These are phyloP conservation scores for Lasiodiplodia sp. DNA, from an alignment of 2,329 filamentous ascomycete species.

Conservation along the genomic window DNA sequence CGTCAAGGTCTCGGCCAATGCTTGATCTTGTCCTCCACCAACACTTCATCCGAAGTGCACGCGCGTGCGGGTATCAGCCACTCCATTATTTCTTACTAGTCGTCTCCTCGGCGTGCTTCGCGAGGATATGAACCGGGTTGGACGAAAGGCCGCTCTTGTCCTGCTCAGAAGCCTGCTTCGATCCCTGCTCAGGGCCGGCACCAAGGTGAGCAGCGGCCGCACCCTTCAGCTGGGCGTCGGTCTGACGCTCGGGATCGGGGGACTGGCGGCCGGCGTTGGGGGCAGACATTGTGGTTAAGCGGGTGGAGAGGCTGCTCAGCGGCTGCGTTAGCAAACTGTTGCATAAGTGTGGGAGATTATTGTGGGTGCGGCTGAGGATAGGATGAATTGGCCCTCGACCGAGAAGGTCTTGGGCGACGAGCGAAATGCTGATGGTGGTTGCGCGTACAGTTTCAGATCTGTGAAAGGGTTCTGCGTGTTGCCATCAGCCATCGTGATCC, in stretches of 20 bases:
- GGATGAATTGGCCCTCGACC: neutral
- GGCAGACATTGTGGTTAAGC: conserved; percentile 66
- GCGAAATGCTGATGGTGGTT: neutral
- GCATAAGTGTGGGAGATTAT: neutral
- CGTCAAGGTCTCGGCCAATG: neutral
- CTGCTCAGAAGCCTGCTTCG: conserved; percentile 61
- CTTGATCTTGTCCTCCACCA: neutral
- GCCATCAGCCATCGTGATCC: neutral
- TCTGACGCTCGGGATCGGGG: conserved; percentile 73
- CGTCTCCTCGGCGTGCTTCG: conserved; percentile 67
- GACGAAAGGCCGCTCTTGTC: conserved; percentile 59
- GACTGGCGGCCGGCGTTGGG: conserved; percentile 75
- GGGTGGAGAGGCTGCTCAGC: conserved; percentile 33
- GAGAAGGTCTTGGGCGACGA: neutral
- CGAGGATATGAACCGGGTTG: conserved; percentile 72
- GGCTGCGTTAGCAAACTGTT: neutral
- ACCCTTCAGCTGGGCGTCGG: conserved; percentile 68
- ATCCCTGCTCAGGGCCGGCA: conserved; percentile 49
- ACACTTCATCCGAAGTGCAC: neutral
- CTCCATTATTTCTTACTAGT: conserved; percentile 59
- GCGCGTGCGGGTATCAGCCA: conserved; percentile 6
- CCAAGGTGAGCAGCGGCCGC: conserved; percentile 64
- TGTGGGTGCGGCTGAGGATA: neutral
- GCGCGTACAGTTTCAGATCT: conserved; percentile 15
- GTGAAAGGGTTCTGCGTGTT: conserved; percentile 2